Base-by-base conservation (phyloP, 371 early-diverging fungal species). In the Entomophthora muscae region DNA sequence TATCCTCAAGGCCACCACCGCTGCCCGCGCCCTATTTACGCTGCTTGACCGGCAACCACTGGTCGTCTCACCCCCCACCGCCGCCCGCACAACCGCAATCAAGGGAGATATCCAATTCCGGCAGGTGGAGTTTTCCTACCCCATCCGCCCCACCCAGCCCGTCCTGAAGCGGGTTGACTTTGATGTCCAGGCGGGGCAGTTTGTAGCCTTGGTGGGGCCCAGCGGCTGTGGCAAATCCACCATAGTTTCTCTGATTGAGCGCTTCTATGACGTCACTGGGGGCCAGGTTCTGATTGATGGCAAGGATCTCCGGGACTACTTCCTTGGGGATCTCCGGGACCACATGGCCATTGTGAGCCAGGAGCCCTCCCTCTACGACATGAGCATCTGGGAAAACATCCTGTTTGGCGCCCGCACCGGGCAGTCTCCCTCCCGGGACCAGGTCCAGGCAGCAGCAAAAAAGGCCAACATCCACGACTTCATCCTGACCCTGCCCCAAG, bases 361-460 rank as follows among this genome's bases (percentile, higher is more conserved):
- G 73, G 93, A 93, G 70, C 91, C 92, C 23, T 76, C 79, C 21
- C 72, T 95, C 42, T 91, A 92, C 68, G 85, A 86, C 70, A 76
- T 84, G 72, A 81, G 90, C 1, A 83, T 98, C 71, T 76, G 74
- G 28, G 86, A 93, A 22, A 98, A 95, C 71, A 87, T 95, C 53
- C 71, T 79, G 0, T 86, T 78, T 60, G 85, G 85, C 30, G 27
- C 51, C 13, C 63, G 57, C 23, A 63, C 63, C 21, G 72, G 66
- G 2, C 67, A 52, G 2, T 66, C 72, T 1, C 32, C 63, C 21
- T 68, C 79, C 22, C 69, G 77, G 57, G 85, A 83, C 52, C 76
- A 80, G 55, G 76, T 89, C 17, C 79, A 78, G 57, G 71, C 67
- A 42, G 83, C 83, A 7, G 79, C 82, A 61, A 76, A 77, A 61